Percentiles rank a stretch among this genome's conserved stretches.
Evolutionary conservation across 2,329 filamentous ascomycete genomes (phyloP).

Genomic region (Apiospora aurea): DNA sequence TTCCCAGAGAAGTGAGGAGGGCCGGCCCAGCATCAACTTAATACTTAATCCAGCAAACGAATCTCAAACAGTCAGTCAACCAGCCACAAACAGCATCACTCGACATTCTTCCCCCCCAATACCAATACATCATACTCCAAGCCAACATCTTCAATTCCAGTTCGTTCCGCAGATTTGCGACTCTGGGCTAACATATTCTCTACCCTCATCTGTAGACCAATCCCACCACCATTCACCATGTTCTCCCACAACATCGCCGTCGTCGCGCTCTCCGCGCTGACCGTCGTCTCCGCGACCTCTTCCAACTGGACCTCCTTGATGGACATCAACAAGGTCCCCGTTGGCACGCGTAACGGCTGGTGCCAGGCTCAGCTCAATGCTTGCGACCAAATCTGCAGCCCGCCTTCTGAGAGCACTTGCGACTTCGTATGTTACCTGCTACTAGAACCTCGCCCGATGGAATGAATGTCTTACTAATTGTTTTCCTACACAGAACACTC

Average conservation of each 20-base stretch:
- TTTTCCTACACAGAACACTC: constrained; percentile 43
- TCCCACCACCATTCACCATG: constrained; percentile 32
- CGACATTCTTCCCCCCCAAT: constrained; percentile 2
- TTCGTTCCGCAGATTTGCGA: not conserved
- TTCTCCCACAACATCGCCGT: constrained; percentile 44
- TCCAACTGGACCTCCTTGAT: constrained; percentile 52
- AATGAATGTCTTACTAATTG: not conserved
- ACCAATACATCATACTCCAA: not conserved
- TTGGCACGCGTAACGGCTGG: constrained; percentile 49
- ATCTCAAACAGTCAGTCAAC: constrained; percentile 12
- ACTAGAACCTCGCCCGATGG: not conserved
- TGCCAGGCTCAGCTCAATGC: constrained; percentile 59
- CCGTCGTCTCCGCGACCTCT: constrained; percentile 50
- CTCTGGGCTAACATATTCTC: not conserved
- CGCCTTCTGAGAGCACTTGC: constrained; percentile 52
- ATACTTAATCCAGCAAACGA: not conserved
- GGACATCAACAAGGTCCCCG: constrained; percentile 49
- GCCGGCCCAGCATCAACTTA: constrained; percentile 12
- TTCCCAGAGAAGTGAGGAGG: constrained; percentile 16
- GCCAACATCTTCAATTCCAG: not conserved
- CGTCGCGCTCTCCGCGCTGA: constrained; percentile 53
- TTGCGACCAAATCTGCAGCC: constrained; percentile 56
- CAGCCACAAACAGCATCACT: not conserved
- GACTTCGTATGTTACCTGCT: constrained; percentile 48
- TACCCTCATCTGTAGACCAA: not conserved